These are phyloP conservation scores for Lactarius tabidus DNA, from an alignment of 768 basidiomycete species.

Conservation along the genomic window DNA sequence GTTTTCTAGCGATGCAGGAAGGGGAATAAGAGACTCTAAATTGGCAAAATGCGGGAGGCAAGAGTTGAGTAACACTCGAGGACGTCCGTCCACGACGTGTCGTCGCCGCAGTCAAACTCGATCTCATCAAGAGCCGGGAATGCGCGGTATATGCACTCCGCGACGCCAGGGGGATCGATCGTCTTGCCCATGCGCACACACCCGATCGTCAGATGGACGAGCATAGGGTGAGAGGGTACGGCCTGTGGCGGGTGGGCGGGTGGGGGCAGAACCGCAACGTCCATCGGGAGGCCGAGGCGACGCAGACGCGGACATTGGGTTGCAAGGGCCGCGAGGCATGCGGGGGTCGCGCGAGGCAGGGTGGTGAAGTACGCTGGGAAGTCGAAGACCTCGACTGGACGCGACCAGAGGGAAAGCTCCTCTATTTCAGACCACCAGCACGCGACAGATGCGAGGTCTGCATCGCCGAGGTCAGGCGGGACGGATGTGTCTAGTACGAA, in stretches of 20 bases:
- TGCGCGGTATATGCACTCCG: slow-evolving; percentile 22
- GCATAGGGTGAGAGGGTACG: slow-evolving; percentile 19
- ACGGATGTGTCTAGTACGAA: slow-evolving; percentile 29
- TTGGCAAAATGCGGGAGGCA: slow-evolving; percentile 2
- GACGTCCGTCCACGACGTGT: slow-evolving; percentile 23
- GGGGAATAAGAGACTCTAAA: not conserved
- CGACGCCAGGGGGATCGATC: slow-evolving; percentile 19
- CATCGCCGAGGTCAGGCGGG: slow-evolving; percentile 30
- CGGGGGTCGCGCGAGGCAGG: slow-evolving; percentile 27
- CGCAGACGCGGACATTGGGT: slow-evolving; percentile 28
- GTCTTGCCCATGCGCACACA: slow-evolving; percentile 23
- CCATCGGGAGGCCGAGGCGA: slow-evolving; percentile 26
- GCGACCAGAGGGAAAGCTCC: slow-evolving; percentile 29
- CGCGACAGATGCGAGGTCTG: slow-evolving; percentile 28
- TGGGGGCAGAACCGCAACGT: slow-evolving; percentile 19
- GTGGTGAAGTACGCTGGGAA: slow-evolving; percentile 24
- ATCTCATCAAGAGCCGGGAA: slow-evolving; percentile 20
- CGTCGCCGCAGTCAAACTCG: slow-evolving; percentile 25
- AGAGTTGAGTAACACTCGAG: slow-evolving; percentile 19
- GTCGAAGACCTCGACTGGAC: slow-evolving; percentile 25
- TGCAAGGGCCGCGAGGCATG: slow-evolving; percentile 27
- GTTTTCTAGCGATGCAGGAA: not conserved
- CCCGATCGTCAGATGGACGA: slow-evolving; percentile 26
- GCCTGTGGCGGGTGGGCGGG: slow-evolving; percentile 7
- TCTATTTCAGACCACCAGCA: slow-evolving; percentile 32